phyloP scores from a whole-genome alignment of 139 green algal genomes.

The Asterochloris sp. region DNA sequence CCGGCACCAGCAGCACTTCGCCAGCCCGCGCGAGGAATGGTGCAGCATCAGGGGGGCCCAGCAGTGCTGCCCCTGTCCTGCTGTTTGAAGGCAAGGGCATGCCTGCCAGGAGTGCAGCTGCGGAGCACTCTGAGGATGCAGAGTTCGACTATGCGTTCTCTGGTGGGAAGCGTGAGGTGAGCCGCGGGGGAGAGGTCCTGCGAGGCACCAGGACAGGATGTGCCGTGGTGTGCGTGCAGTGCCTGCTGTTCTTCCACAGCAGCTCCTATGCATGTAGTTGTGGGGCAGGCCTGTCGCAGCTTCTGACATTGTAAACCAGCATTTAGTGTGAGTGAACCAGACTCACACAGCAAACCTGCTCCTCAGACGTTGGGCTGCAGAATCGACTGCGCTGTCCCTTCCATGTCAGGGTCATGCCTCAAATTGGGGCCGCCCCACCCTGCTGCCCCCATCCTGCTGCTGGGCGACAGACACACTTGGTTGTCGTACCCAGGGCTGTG shows the following conservation, averaged over 20 bases:
- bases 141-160: conserved; percentile 15
- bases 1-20: no score
- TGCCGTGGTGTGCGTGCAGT: neutral
- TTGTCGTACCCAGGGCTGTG: no score
- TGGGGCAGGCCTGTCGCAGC: neutral
- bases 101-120: neutral
- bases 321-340: neutral
- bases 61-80: neutral
- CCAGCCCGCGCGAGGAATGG: no score
- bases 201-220: neutral
- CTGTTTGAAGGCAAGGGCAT: conserved; percentile 9
- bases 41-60: no score
- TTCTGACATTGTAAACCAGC: neutral
- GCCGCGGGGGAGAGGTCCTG: neutral
- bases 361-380: no score
- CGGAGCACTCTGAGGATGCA: neutral
- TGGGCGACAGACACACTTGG: no score
- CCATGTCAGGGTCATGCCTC: no score
- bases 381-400: no score
- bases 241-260: neutral
- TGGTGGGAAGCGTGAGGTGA: neutral
- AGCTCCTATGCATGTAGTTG: neutral
- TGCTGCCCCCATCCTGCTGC: no score
- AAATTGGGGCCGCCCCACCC: no score
- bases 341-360: neutral